Conservation (phyloP, 768 basidiomycete species). For the Mycena rebaudengoi region DNA sequence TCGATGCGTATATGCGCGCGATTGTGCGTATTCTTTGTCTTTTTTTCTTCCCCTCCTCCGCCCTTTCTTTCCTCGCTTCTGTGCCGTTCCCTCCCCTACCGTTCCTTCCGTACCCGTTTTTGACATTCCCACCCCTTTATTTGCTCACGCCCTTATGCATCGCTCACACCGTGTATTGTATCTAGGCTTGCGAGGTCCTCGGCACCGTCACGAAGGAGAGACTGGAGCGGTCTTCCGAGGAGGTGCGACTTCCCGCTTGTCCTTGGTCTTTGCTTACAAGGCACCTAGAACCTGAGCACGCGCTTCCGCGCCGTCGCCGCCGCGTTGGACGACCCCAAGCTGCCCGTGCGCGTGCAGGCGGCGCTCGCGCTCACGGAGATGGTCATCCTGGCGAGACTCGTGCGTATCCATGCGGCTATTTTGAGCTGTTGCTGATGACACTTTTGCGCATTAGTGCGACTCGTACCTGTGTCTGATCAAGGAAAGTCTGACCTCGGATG, state of each 20-base stretch:
- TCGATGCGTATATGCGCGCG: constrained; percentile 78
- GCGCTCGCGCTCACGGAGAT: constrained; percentile 83
- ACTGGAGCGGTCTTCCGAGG: constrained; percentile 70
- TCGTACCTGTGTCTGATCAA: constrained; percentile 83
- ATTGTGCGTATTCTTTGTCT: constrained; percentile 80
- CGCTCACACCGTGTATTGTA: too few relatives aligned
- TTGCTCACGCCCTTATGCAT: too few relatives aligned
- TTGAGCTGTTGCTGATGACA: constrained; percentile 13
- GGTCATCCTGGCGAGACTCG: constrained; percentile 71
- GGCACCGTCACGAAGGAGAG: constrained; percentile 76
- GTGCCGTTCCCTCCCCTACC: background rate
- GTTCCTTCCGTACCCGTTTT: too few relatives aligned
- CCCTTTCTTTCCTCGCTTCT: constrained; percentile 3
- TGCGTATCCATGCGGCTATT: constrained; percentile 37
- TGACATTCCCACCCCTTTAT: too few relatives aligned
- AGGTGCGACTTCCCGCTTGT: constrained; percentile 53
- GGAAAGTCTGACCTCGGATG: constrained; percentile 68
- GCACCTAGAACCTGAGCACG: constrained; percentile 61
- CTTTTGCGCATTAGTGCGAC: constrained; percentile 59
- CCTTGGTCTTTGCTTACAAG: constrained; percentile 1
- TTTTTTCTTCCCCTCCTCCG: background rate
- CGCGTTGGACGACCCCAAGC: constrained; percentile 79
- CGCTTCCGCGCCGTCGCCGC: constrained; percentile 72
- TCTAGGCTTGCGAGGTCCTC: constrained; percentile 82
- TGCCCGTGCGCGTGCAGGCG: constrained; percentile 88